Evolutionary conservation across 2,329 filamentous ascomycete genomes (phyloP).

Genomic region (Aspergillus alliaceus): DNA sequence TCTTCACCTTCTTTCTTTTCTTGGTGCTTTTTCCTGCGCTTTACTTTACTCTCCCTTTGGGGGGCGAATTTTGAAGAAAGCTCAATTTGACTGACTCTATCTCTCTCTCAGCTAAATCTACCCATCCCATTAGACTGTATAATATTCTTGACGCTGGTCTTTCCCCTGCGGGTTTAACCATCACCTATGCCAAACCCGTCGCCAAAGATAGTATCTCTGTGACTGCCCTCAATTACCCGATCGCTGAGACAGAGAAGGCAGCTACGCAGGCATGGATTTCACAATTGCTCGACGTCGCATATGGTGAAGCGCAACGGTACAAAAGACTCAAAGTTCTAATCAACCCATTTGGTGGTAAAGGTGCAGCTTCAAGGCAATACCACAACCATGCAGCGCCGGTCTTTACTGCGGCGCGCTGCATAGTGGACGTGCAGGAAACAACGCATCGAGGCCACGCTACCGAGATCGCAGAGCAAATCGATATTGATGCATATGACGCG

Average conservation of each 20-base stretch:
- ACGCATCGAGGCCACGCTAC: slow-evolving; percentile 73
- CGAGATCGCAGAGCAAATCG: slow-evolving; percentile 71
- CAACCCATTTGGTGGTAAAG: slow-evolving; percentile 88
- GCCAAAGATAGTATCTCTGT: slow-evolving; percentile 62
- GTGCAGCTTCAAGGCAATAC: slow-evolving; percentile 72
- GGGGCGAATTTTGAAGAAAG: background rate
- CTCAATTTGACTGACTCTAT: slow-evolving; percentile 34
- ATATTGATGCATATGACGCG: slow-evolving; percentile 79
- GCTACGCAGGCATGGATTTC: slow-evolving; percentile 62
- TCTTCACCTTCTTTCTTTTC: background rate
- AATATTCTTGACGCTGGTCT: slow-evolving; percentile 81
- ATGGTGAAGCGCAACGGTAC: slow-evolving; percentile 64
- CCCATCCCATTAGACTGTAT: slow-evolving; percentile 70
- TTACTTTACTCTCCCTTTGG: background rate
- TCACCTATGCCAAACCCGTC: slow-evolving; percentile 68
- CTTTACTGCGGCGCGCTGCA: slow-evolving; percentile 76
- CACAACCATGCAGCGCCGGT: slow-evolving; percentile 74
- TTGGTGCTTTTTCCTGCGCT: background rate
- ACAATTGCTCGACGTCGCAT: slow-evolving; percentile 67
- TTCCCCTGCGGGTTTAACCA: slow-evolving; percentile 59
- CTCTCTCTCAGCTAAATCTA: slow-evolving; percentile 38
- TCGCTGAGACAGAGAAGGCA: slow-evolving; percentile 53
- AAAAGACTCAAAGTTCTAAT: slow-evolving; percentile 86
- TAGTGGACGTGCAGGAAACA: slow-evolving; percentile 72
- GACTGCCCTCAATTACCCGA: slow-evolving; percentile 60